A percentile compares a stretch with the other conserved stretches of the same genome.
These are phyloP conservation scores for Colletotrichum sidae DNA, from an alignment of 2,329 filamentous ascomycete genomes.

Conservation along the genomic window DNA sequence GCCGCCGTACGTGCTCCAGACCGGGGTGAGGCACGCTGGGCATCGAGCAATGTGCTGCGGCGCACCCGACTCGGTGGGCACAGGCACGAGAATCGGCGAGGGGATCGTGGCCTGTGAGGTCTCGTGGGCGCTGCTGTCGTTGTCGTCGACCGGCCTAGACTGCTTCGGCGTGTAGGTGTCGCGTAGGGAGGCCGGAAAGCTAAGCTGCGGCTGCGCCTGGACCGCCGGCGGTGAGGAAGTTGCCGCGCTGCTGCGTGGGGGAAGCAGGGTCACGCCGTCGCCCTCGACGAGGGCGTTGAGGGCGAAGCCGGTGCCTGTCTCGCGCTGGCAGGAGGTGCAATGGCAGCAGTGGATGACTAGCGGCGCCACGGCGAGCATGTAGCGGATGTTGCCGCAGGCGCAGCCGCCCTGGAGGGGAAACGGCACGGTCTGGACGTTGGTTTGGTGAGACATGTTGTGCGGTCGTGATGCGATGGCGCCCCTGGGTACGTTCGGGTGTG, in stretches of 20 bases:
- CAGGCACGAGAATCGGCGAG: constrained; percentile 41
- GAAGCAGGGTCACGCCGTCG: constrained; percentile 47
- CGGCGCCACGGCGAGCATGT: constrained; percentile 69
- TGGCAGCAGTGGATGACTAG: constrained; percentile 59
- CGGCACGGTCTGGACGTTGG: constrained; percentile 11
- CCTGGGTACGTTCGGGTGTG: constrained; percentile 4
- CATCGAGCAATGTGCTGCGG: constrained; percentile 56
- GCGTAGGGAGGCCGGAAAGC: constrained; percentile 17
- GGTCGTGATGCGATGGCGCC: constrained; percentile 1
- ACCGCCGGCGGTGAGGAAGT: constrained; percentile 34
- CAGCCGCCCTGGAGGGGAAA: constrained; percentile 62
- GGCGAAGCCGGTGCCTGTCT: constrained; percentile 53
- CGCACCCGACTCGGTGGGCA: constrained; percentile 54
- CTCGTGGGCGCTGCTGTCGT: constrained; percentile 5
- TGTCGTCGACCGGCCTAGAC: constrained; percentile 1
- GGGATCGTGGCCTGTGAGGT: background rate
- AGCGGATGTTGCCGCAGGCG: constrained; percentile 76
- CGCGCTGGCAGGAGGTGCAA: constrained; percentile 59
- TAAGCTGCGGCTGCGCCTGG: background rate
- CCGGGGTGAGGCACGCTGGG: constrained; percentile 51
- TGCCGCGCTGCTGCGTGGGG: constrained; percentile 39
- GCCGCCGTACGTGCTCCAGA: constrained; percentile 57
- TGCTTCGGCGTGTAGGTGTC: constrained; percentile 25
- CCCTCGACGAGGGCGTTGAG: constrained; percentile 57
- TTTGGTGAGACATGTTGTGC: constrained; percentile 28